These are phyloP conservation scores for Alternaria sp. DNA, from an alignment of 2,329 filamentous ascomycete genomes.

Conservation along the genomic window DNA sequence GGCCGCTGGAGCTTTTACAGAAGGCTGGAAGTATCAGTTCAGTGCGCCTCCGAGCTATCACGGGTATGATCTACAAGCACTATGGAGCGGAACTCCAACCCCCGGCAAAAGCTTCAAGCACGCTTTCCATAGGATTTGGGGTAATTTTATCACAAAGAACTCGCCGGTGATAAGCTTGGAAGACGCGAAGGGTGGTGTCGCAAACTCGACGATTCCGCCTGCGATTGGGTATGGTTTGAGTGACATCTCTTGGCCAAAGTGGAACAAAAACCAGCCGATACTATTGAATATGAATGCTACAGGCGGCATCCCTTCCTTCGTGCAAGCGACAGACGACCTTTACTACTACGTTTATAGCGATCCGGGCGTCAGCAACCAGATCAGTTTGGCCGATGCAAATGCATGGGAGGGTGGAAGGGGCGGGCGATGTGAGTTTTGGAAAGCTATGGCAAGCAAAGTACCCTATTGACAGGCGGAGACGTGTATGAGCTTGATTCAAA, in stretches of 20 bases:
- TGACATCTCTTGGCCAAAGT: slow-evolving; percentile 38
- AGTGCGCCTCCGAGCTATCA: slow-evolving; percentile 38
- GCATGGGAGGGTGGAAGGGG: slow-evolving; percentile 43
- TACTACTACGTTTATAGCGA: slow-evolving; percentile 39
- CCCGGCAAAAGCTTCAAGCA: slow-evolving; percentile 40
- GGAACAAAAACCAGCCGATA: slow-evolving; percentile 22
- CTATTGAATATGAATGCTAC: slow-evolving; percentile 42
- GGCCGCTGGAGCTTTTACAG: slow-evolving; percentile 46
- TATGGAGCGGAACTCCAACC: slow-evolving; percentile 32
- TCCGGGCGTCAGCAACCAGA: slow-evolving; percentile 40
- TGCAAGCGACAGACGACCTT: slow-evolving; percentile 30
- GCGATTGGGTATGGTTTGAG: slow-evolving; percentile 15
- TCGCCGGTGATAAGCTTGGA: slow-evolving; percentile 34
- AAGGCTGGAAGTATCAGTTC: slow-evolving; percentile 46
- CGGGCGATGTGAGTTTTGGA: slow-evolving; percentile 42
- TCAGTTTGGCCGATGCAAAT: slow-evolving; percentile 34
- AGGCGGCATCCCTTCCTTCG: slow-evolving; percentile 28
- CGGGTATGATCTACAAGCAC: slow-evolving; percentile 41
- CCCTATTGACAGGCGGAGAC: slow-evolving; percentile 24
- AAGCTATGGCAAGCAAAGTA: slow-evolving; percentile 28
- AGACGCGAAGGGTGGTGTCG: slow-evolving; percentile 35
- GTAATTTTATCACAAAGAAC: slow-evolving; percentile 38
- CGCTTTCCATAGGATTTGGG: slow-evolving; percentile 45
- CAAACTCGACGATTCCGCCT: slow-evolving; percentile 30
- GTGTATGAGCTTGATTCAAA: not conserved